These are phyloP conservation scores for Actinomucor elegans DNA, from an alignment of 371 early-diverging fungal genomes.

Conservation along the genomic window DNA sequence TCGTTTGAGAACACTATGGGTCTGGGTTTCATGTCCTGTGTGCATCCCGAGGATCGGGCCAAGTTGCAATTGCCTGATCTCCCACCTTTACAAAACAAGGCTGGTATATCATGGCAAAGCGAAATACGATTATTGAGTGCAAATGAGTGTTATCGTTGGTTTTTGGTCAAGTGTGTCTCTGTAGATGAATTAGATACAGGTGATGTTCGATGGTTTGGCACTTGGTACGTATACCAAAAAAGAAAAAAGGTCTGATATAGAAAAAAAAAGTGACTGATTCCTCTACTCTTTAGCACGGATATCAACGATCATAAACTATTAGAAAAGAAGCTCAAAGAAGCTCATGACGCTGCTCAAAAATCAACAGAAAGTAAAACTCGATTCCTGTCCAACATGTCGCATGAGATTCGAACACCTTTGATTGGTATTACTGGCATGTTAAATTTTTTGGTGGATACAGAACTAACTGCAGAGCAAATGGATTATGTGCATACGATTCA, in stretches of 20 bases:
- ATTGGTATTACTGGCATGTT: conserved; percentile 71
- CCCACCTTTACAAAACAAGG: conserved; percentile 30
- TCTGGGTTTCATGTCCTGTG: conserved; percentile 64
- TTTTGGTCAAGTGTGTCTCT: conserved; percentile 63
- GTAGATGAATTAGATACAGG: conserved; percentile 60
- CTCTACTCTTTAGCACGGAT: too few species aligned
- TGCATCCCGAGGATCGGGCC: conserved; percentile 61
- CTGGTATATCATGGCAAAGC: conserved; percentile 55
- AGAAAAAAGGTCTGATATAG: too few species aligned
- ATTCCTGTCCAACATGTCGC: conserved; percentile 69
- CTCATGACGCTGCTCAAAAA: conserved; percentile 67
- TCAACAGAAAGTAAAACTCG: conserved; percentile 72
- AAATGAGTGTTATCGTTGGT: conserved; percentile 61
- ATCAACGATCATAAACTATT: conserved; percentile 66
- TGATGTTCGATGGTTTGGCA: conserved; percentile 65
- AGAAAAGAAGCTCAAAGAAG: conserved; percentile 67
- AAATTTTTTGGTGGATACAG: conserved; percentile 63
- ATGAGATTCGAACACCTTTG: conserved; percentile 68
- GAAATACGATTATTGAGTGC: conserved; percentile 54
- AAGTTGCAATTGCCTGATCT: conserved; percentile 57
- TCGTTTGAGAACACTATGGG: conserved; percentile 57
- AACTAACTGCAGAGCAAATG: conserved; percentile 60
- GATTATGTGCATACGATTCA: conserved; percentile 69
- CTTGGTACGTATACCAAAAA: too few species aligned
- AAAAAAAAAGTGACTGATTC: too few species aligned